Conservation (phyloP, 192 early-diverging fungal species). For the Coemansia sp. region DNA sequence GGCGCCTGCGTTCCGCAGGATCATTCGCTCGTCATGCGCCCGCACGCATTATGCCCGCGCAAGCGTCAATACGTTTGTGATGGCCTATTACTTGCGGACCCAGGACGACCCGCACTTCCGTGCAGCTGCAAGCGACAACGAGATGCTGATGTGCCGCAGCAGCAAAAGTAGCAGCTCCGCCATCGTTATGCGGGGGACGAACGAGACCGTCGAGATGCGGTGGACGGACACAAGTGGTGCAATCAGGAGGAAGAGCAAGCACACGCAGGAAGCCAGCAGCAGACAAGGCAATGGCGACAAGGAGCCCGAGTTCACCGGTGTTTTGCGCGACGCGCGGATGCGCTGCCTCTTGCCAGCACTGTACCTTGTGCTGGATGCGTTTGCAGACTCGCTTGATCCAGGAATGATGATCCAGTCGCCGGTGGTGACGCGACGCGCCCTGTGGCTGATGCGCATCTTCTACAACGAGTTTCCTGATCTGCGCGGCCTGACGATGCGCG, state of each 20-base stretch:
- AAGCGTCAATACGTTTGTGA: constrained; percentile 23
- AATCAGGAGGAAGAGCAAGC: background rate
- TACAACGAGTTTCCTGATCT: constrained; percentile 27
- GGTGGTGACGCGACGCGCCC: constrained; percentile 12
- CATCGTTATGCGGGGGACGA: background rate
- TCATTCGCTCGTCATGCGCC: background rate
- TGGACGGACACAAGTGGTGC: background rate
- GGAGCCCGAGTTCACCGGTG: constrained; percentile 5
- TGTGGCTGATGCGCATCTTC: constrained; percentile 39
- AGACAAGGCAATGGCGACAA: background rate
- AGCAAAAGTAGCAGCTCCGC: background rate
- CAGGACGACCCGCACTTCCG: constrained; percentile 24
- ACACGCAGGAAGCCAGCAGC: background rate
- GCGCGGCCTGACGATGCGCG: constrained; percentile 28
- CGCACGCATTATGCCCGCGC: constrained; percentile 3
- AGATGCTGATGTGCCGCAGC: background rate
- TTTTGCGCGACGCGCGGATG: constrained; percentile 17
- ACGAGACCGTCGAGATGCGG: background rate
- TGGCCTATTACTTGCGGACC: constrained; percentile 14
- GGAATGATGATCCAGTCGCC: constrained; percentile 34
- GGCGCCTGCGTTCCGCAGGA: background rate
- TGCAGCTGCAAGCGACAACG: constrained; percentile 15
- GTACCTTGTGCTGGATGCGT: constrained; percentile 2
- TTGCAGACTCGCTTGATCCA: constrained; percentile 33
- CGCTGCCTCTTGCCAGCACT: constrained; percentile 27